Percentiles rank a stretch among this genome's conserved stretches.
These are phyloP conservation scores for Pseudopyrenochaeta lycopersici DNA, from an alignment of 2,329 filamentous ascomycete species.

Conservation along the genomic window DNA sequence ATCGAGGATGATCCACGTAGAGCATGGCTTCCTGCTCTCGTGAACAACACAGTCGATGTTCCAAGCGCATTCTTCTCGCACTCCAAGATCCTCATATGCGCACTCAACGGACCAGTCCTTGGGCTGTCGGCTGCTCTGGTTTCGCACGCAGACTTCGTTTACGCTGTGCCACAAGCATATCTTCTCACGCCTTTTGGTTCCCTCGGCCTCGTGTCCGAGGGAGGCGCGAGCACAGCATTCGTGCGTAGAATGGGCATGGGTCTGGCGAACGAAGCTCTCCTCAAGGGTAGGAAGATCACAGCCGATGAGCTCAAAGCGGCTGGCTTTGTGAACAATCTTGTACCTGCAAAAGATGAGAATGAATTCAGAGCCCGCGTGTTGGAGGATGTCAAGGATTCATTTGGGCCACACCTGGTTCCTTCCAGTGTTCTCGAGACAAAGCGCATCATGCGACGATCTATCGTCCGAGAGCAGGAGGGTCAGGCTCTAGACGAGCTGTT, in stretches of 20 bases:
- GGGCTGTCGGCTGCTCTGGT: conserved; percentile 7
- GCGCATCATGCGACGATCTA: conserved; percentile 71
- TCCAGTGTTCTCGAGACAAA: conserved; percentile 75
- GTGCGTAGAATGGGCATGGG: conserved; percentile 78
- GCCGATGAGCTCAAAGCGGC: conserved; percentile 74
- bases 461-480: conserved; percentile 72
- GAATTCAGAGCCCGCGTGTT: conserved; percentile 75
- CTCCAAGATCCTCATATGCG: conserved; percentile 5
- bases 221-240: conserved; percentile 77
- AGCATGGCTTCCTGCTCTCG: conserved; percentile 1
- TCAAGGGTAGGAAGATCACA: conserved; percentile 80
- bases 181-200: conserved; percentile 88
- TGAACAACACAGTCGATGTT: conserved; percentile 5
- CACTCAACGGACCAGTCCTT: conserved; percentile 7
- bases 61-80: conserved; percentile 7
- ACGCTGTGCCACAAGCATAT: conserved; percentile 79
- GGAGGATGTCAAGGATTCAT: conserved; percentile 76
- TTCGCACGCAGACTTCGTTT: conserved; percentile 60
- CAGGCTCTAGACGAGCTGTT: conserved; percentile 84
- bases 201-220: conserved; percentile 86
- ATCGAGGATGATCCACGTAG: background rate
- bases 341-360: conserved; percentile 66
- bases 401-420: conserved; percentile 81
- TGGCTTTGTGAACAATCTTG: conserved; percentile 81
- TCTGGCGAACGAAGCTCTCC: conserved; percentile 85